Conservation (phyloP, 139 green algal genomes). For the Ettlia oleoabundans region DNA sequence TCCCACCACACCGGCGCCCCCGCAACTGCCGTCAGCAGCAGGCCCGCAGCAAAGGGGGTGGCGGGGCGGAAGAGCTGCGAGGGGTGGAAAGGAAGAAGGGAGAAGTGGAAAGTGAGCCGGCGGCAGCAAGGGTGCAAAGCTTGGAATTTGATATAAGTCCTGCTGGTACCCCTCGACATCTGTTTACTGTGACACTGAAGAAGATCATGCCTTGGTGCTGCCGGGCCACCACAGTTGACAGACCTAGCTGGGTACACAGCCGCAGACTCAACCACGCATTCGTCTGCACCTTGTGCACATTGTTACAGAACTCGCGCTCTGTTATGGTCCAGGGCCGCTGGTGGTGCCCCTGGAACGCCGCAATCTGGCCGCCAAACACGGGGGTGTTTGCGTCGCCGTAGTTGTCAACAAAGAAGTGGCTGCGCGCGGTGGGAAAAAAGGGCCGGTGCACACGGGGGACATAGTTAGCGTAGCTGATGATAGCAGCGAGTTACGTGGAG, state of each 20-base stretch:
- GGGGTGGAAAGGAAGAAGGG: neutral
- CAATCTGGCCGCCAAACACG: constrained; percentile 93
- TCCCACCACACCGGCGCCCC: constrained; percentile 53
- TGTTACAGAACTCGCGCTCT: constrained; percentile 95
- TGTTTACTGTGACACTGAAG: too few relatives aligned
- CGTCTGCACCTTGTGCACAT: constrained; percentile 78
- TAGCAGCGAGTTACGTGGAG: too few relatives aligned
- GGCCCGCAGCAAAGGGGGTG: constrained; percentile 35
- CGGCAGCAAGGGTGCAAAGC: too few relatives aligned
- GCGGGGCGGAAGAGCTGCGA: constrained; percentile 14
- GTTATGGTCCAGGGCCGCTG: constrained; percentile 96
- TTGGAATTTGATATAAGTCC: too few relatives aligned
- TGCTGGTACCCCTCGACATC: too few relatives aligned
- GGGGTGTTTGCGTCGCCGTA: constrained; percentile 92
- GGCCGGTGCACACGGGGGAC: too few relatives aligned
- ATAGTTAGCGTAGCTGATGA: too few relatives aligned
- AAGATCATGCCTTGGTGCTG: too few relatives aligned
- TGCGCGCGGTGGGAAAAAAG: too few relatives aligned
- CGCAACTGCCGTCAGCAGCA: constrained; percentile 43
- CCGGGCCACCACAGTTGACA: too few relatives aligned
- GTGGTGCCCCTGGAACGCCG: constrained; percentile 96
- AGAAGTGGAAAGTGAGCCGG: constrained; percentile 34
- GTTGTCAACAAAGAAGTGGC: constrained; percentile 83
- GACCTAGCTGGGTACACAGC: too few relatives aligned
- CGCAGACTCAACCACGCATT: neutral